These are phyloP conservation scores for Oemleria cerasiformis DNA, from an alignment of 306 rosid species.

Conservation along the genomic window DNA sequence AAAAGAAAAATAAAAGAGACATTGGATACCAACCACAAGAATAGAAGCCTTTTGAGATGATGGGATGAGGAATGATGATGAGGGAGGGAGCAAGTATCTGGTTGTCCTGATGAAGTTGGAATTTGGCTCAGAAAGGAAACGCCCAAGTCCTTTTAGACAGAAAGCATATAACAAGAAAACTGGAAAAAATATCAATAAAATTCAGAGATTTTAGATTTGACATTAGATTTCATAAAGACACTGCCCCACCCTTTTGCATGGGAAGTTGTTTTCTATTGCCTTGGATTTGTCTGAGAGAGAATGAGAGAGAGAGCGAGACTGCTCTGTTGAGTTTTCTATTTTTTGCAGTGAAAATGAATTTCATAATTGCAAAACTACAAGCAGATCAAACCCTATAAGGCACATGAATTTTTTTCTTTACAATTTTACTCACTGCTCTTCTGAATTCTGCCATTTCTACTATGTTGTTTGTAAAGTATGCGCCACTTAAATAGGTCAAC, in stretches of 20 bases:
- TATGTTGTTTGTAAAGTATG: constrained; percentile 59
- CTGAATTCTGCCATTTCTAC: constrained; percentile 51
- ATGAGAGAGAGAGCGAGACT: no score
- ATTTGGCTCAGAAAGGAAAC: constrained; percentile 52
- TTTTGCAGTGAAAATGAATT: constrained; percentile 42
- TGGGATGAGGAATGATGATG: background rate
- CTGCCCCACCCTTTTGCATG: constrained; percentile 39
- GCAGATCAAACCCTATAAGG: constrained; percentile 41
- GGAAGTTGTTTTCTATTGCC: constrained; percentile 60
- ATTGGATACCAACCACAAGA: constrained; percentile 44
- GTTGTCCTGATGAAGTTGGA: constrained; percentile 54
- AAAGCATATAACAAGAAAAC: constrained; percentile 36
- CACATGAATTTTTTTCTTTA: constrained; percentile 28
- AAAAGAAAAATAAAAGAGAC: constrained; percentile 24
- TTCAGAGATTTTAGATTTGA: constrained; percentile 42
- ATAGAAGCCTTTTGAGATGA: constrained; percentile 18
- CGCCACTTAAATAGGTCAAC: constrained; percentile 53
- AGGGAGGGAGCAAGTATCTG: constrained; percentile 18
- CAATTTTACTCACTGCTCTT: constrained; percentile 29
- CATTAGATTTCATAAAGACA: constrained; percentile 35
- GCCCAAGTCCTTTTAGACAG: constrained; percentile 44
- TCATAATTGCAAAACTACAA: constrained; percentile 79
- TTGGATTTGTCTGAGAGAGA: constrained; percentile 57
- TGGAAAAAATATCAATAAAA: constrained; percentile 23
- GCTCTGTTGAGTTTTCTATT: constrained; percentile 59